Conservation (phyloP, 169 alveolate species). For the Pseudocohnilembus persalinus region DNA sequence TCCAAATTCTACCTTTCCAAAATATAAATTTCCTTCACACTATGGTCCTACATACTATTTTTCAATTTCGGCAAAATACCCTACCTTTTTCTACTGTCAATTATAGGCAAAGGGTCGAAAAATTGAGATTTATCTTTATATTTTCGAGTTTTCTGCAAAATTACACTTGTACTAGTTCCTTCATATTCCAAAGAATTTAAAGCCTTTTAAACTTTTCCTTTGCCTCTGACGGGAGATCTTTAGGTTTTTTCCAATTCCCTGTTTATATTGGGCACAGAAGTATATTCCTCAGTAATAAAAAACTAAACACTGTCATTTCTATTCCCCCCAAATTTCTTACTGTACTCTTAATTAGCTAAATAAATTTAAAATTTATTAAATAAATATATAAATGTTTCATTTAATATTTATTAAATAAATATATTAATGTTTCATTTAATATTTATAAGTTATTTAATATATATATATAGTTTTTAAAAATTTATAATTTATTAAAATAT, state of each 20-base stretch:
- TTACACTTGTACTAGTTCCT: not conserved
- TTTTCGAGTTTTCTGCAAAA: slow-evolving; percentile 26
- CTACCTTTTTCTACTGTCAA: slow-evolving; percentile 4
- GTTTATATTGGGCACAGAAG: not conserved
- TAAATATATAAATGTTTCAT: too few relatives aligned
- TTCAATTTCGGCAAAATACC: slow-evolving; percentile 37
- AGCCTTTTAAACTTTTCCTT: not conserved
- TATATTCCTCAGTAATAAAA: slow-evolving; percentile 31
- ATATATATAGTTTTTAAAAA: too few relatives aligned
- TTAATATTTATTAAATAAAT: not conserved
- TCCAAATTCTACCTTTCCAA: slow-evolving; percentile 19
- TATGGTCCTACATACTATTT: slow-evolving; percentile 21
- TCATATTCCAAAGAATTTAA: not conserved
- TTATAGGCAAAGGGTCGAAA: slow-evolving; percentile 24
- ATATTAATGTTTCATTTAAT: too few relatives aligned
- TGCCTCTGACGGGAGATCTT: slow-evolving; percentile 1
- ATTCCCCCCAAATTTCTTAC: too few relatives aligned
- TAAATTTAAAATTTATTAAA: too few relatives aligned
- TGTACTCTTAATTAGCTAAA: too few relatives aligned
- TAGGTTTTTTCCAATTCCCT: slow-evolving; percentile 27
- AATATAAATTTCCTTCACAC: slow-evolving; percentile 20
- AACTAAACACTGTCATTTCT: slow-evolving; percentile 4
- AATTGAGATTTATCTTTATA: slow-evolving; percentile 25
- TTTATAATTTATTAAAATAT: too few relatives aligned
- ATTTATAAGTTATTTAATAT: too few relatives aligned